Percentiles rank a stretch among this genome's conserved stretches.
These are phyloP conservation scores for Leccinum subrobustum DNA, from an alignment of 1,284 basidiomycete genomes.

Conservation along the genomic window DNA sequence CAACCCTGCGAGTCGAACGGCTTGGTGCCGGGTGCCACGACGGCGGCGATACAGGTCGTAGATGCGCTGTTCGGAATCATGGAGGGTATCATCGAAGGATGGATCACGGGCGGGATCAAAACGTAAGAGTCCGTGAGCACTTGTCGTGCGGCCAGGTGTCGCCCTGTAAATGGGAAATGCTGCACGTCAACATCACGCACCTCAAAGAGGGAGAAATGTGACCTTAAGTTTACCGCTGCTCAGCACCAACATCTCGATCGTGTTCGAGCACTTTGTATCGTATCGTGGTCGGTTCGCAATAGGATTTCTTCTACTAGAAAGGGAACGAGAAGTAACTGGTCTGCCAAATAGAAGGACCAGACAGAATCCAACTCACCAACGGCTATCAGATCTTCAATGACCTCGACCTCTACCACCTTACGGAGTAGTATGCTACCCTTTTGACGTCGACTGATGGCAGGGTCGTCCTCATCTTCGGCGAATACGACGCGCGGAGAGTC, in stretches of 20 bases:
- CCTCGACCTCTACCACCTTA: too few relatives aligned
- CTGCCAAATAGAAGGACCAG: background rate
- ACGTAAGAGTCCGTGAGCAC: conserved; percentile 91
- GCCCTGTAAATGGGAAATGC: conserved; percentile 49
- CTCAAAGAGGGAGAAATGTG: background rate
- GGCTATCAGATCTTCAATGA: conserved; percentile 84
- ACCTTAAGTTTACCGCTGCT: conserved; percentile 86
- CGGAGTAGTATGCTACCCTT: too few relatives aligned
- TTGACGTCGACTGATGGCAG: conserved; percentile 47
- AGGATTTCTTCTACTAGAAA: conserved; percentile 81
- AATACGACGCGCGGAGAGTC: conserved; percentile 98
- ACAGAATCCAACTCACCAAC: conserved; percentile 57
- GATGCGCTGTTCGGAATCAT: conserved; percentile 36
- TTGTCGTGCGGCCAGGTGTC: conserved; percentile 84
- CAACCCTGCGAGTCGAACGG: conserved; percentile 58
- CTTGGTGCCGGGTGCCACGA: too few relatives aligned
- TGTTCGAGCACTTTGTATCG: conserved; percentile 71
- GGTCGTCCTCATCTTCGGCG: conserved; percentile 62
- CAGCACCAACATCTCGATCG: conserved; percentile 85
- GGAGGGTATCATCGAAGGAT: conserved; percentile 72
- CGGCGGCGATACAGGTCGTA: conserved; percentile 6
- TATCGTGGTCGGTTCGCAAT: conserved; percentile 61
- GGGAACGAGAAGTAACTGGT: background rate
- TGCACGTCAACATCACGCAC: background rate
- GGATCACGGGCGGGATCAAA: conserved; percentile 75